These are phyloP conservation scores for Torrubiellomyces zombiae DNA, from an alignment of 2,329 filamentous ascomycete genomes.

Conservation along the genomic window DNA sequence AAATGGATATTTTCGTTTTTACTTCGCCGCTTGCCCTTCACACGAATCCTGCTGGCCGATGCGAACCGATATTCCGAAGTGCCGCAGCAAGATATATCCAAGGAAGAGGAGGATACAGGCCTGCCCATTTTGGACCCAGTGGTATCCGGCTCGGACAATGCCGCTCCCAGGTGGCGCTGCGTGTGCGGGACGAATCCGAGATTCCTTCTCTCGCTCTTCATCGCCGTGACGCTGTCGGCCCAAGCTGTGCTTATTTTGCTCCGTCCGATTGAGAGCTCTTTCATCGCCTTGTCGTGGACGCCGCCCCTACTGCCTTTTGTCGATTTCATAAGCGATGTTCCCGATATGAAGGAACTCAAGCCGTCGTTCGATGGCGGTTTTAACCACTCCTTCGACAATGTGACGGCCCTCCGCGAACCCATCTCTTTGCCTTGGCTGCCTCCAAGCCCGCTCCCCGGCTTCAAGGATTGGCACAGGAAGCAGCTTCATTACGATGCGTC, in stretches of 20 bases:
- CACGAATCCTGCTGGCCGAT: background rate
- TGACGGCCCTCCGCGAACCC: slow-evolving; percentile 11
- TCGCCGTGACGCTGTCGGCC: slow-evolving; percentile 6
- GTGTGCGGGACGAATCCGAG: too few relatives aligned
- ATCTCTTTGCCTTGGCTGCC: slow-evolving; percentile 12
- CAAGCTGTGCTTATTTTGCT: slow-evolving; percentile 8
- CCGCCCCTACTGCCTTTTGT: slow-evolving; percentile 15
- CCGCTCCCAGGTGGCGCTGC: background rate
- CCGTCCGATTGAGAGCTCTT: slow-evolving; percentile 13
- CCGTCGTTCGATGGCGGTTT: slow-evolving; percentile 9
- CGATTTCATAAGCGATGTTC: slow-evolving; percentile 13
- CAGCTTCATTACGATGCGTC: slow-evolving; percentile 18
- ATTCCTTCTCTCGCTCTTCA: slow-evolving; percentile 4
- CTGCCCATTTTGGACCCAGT: too few relatives aligned
- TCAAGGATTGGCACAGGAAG: slow-evolving; percentile 11
- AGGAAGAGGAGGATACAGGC: slow-evolving; percentile 1
- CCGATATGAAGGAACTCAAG: slow-evolving; percentile 9
- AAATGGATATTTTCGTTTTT: slow-evolving; percentile 8
- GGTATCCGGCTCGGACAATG: slow-evolving; percentile 4
- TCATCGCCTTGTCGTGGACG: slow-evolving; percentile 20
- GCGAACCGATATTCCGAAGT: slow-evolving; percentile 7
- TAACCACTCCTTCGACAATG: slow-evolving; percentile 11
- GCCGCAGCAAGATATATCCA: slow-evolving; percentile 11
- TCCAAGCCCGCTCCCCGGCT: slow-evolving; percentile 7
- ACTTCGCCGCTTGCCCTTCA: slow-evolving; percentile 2